Base-by-base conservation (phyloP, 257 asterid species). In the Capsicum pubescens region DNA sequence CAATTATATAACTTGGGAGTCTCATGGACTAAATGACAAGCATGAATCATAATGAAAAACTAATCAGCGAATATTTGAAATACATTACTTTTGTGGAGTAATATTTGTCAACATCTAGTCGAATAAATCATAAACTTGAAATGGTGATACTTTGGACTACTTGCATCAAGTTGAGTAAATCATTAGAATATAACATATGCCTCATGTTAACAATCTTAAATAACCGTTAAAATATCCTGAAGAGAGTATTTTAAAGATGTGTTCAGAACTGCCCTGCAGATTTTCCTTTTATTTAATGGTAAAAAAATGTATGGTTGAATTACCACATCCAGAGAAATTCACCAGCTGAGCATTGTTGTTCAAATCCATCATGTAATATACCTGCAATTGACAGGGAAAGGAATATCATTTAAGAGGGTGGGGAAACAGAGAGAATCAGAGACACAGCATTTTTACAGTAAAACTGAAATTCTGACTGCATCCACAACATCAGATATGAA, bases 311-410 rank as follows among this genome's bases (percentile, higher is more conserved):
- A 26, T 13, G 21, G 48, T 26, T 21, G 84, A 84, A 79, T 91
- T 93, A 96, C 99, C 99, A 82, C 99, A 96, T 77, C 99, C 99
- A n/a, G 99, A 90, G 93, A 85, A 94, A 89, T 96, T 93, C 90
- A 94, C 83, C 88, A 94, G 86, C 93, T 92, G 92, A 58, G 89
- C 95, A 83, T 90, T 90, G 67, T 93, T 91, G 84, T 93, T 84
- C 32, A 92, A 81, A 90, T 96, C 97, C 68, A 96, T 84, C 97
- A 96, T 94, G 91, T 94, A 96, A 86, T 96, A 96, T 67, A 93
- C 94, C 99, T 96, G 88, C 87, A 92, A 89, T 48, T 48, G 42
- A 66, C 42, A 17, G 9, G 19, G 32, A 7, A 67, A 67, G 52
- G 36, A 54, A 35, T 55, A 46, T 19, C 19, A 61, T 52, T 67